Evolutionary conservation across 1,139 yeast species (phyloP).

Genomic region (Lodderomyces oxycetoniae): DNA sequence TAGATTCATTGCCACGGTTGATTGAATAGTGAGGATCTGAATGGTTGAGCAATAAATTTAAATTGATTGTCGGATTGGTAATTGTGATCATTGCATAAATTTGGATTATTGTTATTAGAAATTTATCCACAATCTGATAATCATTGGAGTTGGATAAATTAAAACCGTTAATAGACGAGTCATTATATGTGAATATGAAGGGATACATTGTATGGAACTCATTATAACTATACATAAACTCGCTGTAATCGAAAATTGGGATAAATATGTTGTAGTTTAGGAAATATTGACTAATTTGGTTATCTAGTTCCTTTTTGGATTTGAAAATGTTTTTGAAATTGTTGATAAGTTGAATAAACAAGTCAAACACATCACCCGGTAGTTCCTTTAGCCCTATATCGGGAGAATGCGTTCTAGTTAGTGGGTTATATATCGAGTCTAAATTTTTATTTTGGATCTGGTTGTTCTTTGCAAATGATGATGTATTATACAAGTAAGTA

Average conservation of each 20-base stretch:
- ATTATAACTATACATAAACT: slow-evolving; percentile 54
- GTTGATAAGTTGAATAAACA: slow-evolving; percentile 43
- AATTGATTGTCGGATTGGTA: slow-evolving; percentile 43
- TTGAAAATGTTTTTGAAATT: slow-evolving; percentile 44
- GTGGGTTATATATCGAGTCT: slow-evolving; percentile 41
- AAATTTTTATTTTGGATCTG: slow-evolving; percentile 39
- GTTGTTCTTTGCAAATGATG: slow-evolving; percentile 37
- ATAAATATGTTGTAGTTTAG: slow-evolving; percentile 53
- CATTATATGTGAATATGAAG: slow-evolving; percentile 47
- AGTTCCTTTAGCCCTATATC: slow-evolving; percentile 18
- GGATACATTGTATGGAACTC: slow-evolving; percentile 56
- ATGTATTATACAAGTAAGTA: slow-evolving; percentile 41
- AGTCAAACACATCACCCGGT: slow-evolving; percentile 42
- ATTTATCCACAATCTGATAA: slow-evolving; percentile 47
- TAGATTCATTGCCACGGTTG: slow-evolving; percentile 14
- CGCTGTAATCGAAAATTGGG: slow-evolving; percentile 57
- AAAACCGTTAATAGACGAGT: slow-evolving; percentile 47
- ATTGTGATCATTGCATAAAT: slow-evolving; percentile 46
- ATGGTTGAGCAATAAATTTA: slow-evolving; percentile 39
- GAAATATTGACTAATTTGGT: slow-evolving; percentile 50
- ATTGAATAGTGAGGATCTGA: slow-evolving; percentile 32
- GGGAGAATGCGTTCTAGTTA: slow-evolving; percentile 25
- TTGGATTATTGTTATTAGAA: slow-evolving; percentile 43
- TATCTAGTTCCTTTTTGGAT: slow-evolving; percentile 46
- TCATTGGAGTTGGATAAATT: slow-evolving; percentile 46